phyloP scores from a whole-genome alignment of 2,329 filamentous ascomycete genomes.

The Xylaria sp. region DNA sequence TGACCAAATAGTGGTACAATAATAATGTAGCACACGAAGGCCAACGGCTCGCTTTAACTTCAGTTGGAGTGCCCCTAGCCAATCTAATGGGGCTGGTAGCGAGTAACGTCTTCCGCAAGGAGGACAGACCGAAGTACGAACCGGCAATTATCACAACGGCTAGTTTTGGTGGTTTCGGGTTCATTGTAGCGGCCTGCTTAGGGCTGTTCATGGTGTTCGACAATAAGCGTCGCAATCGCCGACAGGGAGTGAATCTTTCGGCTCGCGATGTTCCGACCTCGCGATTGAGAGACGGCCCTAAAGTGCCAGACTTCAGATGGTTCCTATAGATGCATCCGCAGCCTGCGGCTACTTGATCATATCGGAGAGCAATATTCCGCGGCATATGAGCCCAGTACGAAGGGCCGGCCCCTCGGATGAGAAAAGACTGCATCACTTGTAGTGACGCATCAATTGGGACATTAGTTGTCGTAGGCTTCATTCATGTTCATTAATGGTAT shows the following conservation, averaged over 20 bases:
- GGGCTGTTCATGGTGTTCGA: slow-evolving; percentile 69
- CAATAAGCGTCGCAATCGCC: slow-evolving; percentile 64
- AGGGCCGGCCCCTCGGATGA: too few species aligned
- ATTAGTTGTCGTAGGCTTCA: too few species aligned
- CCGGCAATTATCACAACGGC: slow-evolving; percentile 70
- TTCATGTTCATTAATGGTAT: too few species aligned
- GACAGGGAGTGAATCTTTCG: slow-evolving; percentile 59
- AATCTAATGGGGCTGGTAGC: slow-evolving; percentile 77
- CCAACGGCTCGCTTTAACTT: slow-evolving; percentile 71
- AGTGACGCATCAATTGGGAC: too few species aligned
- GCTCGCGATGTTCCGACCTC: slow-evolving; percentile 64
- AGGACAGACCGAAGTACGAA: slow-evolving; percentile 69
- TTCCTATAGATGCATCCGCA: slow-evolving; percentile 52
- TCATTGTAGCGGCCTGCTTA: slow-evolving; percentile 58
- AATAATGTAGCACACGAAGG: slow-evolving; percentile 83
- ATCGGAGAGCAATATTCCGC: too few species aligned
- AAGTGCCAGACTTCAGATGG: slow-evolving; percentile 61
- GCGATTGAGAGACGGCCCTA: slow-evolving; percentile 59
- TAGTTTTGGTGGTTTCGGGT: slow-evolving; percentile 65
- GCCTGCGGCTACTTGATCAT: too few species aligned
- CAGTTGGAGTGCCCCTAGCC: slow-evolving; percentile 73
- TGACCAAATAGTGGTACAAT: slow-evolving; percentile 66
- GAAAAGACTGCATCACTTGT: too few species aligned
- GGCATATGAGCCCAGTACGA: too few species aligned
- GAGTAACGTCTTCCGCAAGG: slow-evolving; percentile 68